Conservation (phyloP, 2,329 filamentous ascomycete species). For the Penicillium sp. region DNA sequence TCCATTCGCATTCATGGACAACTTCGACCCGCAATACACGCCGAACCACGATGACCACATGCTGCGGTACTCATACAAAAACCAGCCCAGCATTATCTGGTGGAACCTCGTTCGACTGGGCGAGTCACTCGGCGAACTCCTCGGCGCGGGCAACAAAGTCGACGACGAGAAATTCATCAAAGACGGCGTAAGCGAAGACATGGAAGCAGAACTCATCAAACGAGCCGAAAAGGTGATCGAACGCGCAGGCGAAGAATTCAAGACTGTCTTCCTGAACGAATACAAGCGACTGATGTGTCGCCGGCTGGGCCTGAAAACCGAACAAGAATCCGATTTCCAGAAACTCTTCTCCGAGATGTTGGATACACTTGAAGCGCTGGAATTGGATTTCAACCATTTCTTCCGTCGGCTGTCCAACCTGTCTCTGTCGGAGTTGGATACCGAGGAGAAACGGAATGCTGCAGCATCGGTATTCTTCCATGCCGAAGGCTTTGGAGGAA, state of each 20-base stretch:
- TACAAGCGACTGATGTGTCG: conserved; percentile 84
- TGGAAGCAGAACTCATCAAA: conserved; percentile 70
- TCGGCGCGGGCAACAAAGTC: conserved; percentile 73
- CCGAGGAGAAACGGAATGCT: conserved; percentile 65
- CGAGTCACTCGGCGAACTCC: conserved; percentile 83
- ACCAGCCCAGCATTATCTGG: conserved; percentile 96
- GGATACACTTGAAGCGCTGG: conserved; percentile 77
- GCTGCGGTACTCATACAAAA: conserved; percentile 87
- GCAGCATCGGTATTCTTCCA: conserved; percentile 78
- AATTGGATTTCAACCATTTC: conserved; percentile 92
- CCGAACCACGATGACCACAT: conserved; percentile 94
- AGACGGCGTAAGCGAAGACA: conserved; percentile 72
- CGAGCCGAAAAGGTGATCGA: conserved; percentile 84
- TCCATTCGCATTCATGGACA: conserved; percentile 96
- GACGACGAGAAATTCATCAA: conserved; percentile 73
- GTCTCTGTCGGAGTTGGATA: conserved; percentile 64
- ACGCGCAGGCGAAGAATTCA: conserved; percentile 82
- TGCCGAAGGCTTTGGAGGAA: conserved; percentile 66
- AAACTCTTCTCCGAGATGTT: conserved; percentile 78
- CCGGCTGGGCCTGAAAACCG: conserved; percentile 73
- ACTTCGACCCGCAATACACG: conserved; percentile 92
- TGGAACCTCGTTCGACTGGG: conserved; percentile 95
- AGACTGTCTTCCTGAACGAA: conserved; percentile 81
- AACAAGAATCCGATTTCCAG: conserved; percentile 76
- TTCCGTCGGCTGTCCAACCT: conserved; percentile 78